Base-by-base conservation (phyloP, 768 basidiomycete genomes). In the Terana coerulea region DNA sequence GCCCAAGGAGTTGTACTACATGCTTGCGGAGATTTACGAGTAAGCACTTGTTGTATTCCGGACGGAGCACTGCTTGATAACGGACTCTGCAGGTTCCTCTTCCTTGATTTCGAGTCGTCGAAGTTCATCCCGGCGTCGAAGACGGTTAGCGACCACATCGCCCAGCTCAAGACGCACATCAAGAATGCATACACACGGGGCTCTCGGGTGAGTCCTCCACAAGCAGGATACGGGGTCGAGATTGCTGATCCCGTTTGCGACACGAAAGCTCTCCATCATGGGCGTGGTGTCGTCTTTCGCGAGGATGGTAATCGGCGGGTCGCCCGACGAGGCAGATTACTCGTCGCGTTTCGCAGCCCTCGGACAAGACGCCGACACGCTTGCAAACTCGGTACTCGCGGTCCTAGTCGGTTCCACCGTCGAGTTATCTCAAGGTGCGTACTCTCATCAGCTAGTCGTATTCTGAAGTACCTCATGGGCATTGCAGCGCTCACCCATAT, bases 11-110 rank as follows among this genome's bases (percentile, higher is more conserved):
- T 68, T 92, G 37, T 87, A 78, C 56, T 66, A 73, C 15, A 81
- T 83, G 33, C 75, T 91, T 7, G 73, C 77, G 22, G 83, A 87
- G 19, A 84, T 91, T 46, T 91, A 90, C 65, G 68, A 79, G 83
- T 88, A 52, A 57, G 82, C 67, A 5, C 15, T 29, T 1, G n/a
- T 17, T 39, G n/a, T 51, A n/a, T 48, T n/a, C n/a, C n/a, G n/a
- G n/a, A 15, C 28, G 25, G 19, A 7, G 3, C 28, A 10, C 28
- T 40, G 17, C 11, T 40, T 49, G 3, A 48, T 19, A 22, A 22
- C 10, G 17, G 24, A 19, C n/a, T 12, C 1, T 11, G 3, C 56
- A 91, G 88, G 35, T 90, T 78, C 63, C 69, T 92, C 52, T 92
- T 91, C 80, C 75, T 91, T 29, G 81, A 90, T 46, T 70, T 81